phyloP scores from a whole-genome alignment of 768 basidiomycete genomes.

The Russula earlei region DNA sequence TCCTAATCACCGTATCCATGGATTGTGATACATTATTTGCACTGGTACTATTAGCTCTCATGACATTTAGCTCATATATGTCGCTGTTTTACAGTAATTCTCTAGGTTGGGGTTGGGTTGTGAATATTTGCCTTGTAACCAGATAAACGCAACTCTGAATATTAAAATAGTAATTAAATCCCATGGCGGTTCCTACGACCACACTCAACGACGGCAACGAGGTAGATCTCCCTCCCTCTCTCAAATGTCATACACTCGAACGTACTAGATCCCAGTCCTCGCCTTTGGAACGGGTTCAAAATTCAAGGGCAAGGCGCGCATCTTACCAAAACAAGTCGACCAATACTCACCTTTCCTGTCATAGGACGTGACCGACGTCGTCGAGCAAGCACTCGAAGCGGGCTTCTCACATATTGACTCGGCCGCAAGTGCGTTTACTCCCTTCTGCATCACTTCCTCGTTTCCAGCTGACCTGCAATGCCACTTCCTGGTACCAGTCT shows the following conservation, averaged over 20 bases:
- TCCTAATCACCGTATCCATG: neutral
- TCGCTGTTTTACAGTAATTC: neutral
- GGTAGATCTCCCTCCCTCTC: slow-evolving; percentile 18
- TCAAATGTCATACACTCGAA: neutral
- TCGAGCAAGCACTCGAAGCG: slow-evolving; percentile 46
- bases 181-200: slow-evolving; percentile 28
- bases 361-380: slow-evolving; percentile 45
- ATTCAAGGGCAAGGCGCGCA: slow-evolving; percentile 25
- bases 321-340: neutral
- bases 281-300: slow-evolving; percentile 53
- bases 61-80: slow-evolving; percentile 9
- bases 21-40: slow-evolving; percentile 3
- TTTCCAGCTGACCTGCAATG: too few species aligned
- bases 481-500: slow-evolving; percentile 22
- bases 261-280: slow-evolving; percentile 44
- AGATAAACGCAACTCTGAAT: too few species aligned
- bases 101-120: too few species aligned
- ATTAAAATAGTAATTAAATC: neutral
- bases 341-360: too few species aligned
- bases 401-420: slow-evolving; percentile 61
- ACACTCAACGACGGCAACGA: slow-evolving; percentile 31
- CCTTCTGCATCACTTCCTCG: neutral
- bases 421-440: slow-evolving; percentile 37
- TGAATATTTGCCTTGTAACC: too few species aligned
- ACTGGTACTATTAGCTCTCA: neutral